These are phyloP conservation scores for Cucurbitaria berberidis DNA, from an alignment of 2,329 filamentous ascomycete species.

Conservation along the genomic window DNA sequence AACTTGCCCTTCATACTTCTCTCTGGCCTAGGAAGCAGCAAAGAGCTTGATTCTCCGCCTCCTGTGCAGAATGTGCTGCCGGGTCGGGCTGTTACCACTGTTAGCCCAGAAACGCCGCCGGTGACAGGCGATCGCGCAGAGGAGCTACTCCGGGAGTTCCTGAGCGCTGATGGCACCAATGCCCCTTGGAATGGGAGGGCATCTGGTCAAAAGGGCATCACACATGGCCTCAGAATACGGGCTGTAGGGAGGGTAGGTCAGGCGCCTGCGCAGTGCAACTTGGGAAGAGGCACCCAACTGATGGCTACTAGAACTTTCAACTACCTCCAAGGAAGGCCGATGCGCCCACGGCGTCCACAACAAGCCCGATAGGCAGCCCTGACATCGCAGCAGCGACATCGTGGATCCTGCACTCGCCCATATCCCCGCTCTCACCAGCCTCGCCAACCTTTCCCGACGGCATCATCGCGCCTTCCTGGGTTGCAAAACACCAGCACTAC, in stretches of 20 bases:
- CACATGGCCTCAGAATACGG: slow-evolving; percentile 70
- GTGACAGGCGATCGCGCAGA: slow-evolving; percentile 70
- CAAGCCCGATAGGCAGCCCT: slow-evolving; percentile 59
- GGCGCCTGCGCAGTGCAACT: slow-evolving; percentile 35
- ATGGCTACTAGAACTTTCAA: slow-evolving; percentile 56
- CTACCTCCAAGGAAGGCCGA: slow-evolving; percentile 69
- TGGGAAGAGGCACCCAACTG: slow-evolving; percentile 19
- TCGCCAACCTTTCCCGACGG: slow-evolving; percentile 90
- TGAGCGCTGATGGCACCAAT: slow-evolving; percentile 67
- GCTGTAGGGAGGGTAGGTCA: slow-evolving; percentile 80
- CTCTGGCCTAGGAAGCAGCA: slow-evolving; percentile 67
- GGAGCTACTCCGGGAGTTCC: slow-evolving; percentile 69
- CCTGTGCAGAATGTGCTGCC: slow-evolving; percentile 49
- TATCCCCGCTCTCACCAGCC: slow-evolving; percentile 84
- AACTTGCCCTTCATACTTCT: slow-evolving; percentile 85
- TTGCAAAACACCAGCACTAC: slow-evolving; percentile 84
- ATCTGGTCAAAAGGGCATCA: slow-evolving; percentile 52
- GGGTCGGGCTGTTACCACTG: slow-evolving; percentile 60
- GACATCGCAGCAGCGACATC: slow-evolving; percentile 55
- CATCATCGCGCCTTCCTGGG: slow-evolving; percentile 79
- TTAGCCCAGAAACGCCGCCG: slow-evolving; percentile 73
- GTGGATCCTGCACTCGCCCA: slow-evolving; percentile 79
- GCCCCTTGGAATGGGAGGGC: slow-evolving; percentile 71
- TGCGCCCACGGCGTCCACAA: slow-evolving; percentile 60
- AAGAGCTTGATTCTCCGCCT: slow-evolving; percentile 51